phyloP scores from a whole-genome alignment of 257 asterid genomes.

The Ballota nigra region DNA sequence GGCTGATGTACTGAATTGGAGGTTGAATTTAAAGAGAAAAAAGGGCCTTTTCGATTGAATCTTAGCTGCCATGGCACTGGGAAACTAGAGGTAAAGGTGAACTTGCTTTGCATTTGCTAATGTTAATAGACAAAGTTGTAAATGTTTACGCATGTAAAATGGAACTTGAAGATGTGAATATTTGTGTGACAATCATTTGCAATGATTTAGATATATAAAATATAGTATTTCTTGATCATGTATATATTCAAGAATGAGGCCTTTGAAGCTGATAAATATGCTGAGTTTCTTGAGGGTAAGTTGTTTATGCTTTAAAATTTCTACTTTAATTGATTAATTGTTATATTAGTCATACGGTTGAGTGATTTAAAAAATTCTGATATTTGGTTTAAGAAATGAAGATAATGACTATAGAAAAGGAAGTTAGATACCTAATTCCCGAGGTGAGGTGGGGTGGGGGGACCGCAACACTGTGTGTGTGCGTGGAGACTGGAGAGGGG shows the following conservation, averaged over 20 bases:
- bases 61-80: neutral
- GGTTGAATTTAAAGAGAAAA: neutral
- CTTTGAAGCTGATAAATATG: conserved; percentile 86
- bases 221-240: neutral
- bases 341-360: conserved; percentile 6
- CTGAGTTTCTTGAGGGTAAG: conserved; percentile 84
- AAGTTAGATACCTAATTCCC: neutral
- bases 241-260: conserved; percentile 56
- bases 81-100: neutral
- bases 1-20: neutral
- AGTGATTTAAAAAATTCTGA: neutral
- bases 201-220: neutral
- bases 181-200: neutral
- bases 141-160: neutral
- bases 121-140: neutral
- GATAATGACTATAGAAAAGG: neutral
- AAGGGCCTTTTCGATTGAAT: neutral
- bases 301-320: conserved; percentile 20
- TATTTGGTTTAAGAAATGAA: neutral
- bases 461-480: neutral
- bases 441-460: neutral
- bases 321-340: conserved; percentile 2
- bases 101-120: neutral
- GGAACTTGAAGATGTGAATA: neutral
- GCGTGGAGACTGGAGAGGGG: neutral